Conservation (phyloP, 2,329 filamentous ascomycete genomes). For the Scedosporium aurantiacum region DNA sequence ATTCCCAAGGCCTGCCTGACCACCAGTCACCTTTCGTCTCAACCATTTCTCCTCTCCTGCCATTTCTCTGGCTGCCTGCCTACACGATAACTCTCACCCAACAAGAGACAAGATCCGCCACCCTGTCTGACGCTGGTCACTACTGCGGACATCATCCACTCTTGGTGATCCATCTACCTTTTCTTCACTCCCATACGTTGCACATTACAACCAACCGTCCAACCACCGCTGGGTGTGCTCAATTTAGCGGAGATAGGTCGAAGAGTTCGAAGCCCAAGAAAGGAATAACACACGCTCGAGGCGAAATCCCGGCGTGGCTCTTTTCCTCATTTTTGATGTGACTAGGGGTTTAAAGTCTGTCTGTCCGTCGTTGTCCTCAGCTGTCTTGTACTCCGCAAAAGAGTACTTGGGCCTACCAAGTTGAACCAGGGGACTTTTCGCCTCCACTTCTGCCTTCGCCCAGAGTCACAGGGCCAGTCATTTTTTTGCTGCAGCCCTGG, state of each 20-base stretch:
- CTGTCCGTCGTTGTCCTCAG: not conserved
- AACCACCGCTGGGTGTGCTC: not conserved
- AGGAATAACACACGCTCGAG: not conserved
- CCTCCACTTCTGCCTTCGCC: conserved; percentile 2
- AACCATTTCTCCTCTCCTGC: not conserved
- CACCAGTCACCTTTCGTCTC: not conserved
- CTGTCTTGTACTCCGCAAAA: no score
- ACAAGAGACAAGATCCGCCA: not conserved
- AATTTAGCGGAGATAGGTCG: not conserved
- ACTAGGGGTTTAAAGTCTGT: not conserved
- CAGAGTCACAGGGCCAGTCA: not conserved
- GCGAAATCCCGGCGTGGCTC: not conserved
- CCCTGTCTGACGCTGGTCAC: not conserved
- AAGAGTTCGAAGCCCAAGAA: not conserved
- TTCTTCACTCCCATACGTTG: no score
- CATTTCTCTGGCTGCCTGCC: not conserved
- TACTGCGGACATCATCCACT: no score
- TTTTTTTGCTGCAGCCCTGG: conserved; percentile 5
- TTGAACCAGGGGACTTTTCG: not conserved
- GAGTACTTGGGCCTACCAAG: not conserved
- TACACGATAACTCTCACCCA: not conserved
- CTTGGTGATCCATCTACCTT: no score
- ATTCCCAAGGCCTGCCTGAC: not conserved
- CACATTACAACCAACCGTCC: not conserved
- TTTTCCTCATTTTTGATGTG: not conserved